Conservation (phyloP, 306 rosid species). For the Trichosanthes cucumerina region DNA sequence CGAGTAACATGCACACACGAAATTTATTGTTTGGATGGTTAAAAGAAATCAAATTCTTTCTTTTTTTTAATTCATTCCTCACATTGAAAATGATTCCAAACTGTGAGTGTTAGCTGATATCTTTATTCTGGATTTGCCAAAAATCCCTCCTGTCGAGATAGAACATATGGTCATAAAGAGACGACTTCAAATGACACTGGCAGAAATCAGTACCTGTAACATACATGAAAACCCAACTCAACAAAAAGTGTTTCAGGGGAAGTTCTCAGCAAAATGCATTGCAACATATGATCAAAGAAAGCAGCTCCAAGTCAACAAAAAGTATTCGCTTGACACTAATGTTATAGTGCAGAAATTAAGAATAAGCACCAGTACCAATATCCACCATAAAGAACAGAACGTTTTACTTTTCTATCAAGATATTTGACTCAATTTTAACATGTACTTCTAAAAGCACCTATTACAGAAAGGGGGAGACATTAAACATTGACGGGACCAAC, state of each 20-base stretch:
- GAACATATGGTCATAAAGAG: not conserved
- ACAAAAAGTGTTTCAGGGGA: not conserved
- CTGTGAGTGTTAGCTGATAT: too few relatives aligned
- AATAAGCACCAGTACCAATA: not conserved
- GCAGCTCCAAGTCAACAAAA: not conserved
- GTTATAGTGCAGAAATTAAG: not conserved
- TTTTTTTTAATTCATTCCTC: too few relatives aligned
- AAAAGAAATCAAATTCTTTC: too few relatives aligned
- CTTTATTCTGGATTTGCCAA: too few relatives aligned
- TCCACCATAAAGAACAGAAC: not conserved
- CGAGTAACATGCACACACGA: too few relatives aligned
- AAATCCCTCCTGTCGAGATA: not conserved
- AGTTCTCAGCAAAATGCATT: not conserved
- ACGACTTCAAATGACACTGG: not conserved
- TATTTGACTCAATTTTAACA: not conserved
- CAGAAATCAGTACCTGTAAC: not conserved
- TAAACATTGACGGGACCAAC: not conserved
- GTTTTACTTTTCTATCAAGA: not conserved
- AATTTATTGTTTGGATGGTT: too few relatives aligned
- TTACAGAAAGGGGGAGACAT: not conserved
- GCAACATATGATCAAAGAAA: not conserved
- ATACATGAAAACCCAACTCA: not conserved
- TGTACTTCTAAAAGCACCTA: constrained; percentile 1
- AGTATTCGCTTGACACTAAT: not conserved
- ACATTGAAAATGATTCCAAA: too few relatives aligned